Percentiles rank a stretch among this genome's conserved stretches.
These are phyloP conservation scores for Populus hybrid DNA, from an alignment of 441 rosid genomes.

Conservation along the genomic window DNA sequence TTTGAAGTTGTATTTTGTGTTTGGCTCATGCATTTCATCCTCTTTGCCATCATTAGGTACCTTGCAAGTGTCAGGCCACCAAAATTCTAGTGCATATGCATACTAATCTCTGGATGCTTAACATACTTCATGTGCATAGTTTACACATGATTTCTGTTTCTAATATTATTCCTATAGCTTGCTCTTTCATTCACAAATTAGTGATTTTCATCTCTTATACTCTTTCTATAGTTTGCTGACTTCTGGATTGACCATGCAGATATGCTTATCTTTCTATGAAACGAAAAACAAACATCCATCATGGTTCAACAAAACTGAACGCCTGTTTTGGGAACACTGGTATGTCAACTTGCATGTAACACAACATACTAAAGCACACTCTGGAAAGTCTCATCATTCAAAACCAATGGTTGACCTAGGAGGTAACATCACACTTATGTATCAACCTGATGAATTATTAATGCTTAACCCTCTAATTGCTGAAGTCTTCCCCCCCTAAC, in stretches of 20 bases:
- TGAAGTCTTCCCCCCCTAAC: conserved; percentile 2
- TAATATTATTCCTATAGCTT: not conserved
- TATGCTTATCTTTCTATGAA: conserved; percentile 89
- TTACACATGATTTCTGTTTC: not conserved
- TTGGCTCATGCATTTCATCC: not conserved
- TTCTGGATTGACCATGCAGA: conserved; percentile 39
- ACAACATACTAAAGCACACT: conserved; percentile 58
- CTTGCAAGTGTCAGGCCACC: not conserved
- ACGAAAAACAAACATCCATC: conserved; percentile 77
- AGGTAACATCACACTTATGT: conserved; percentile 38
- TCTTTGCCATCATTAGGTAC: not conserved
- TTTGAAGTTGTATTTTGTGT: not conserved
- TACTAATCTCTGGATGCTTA: not conserved
- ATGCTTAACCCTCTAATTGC: not conserved
- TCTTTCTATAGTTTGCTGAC: conserved; percentile 6
- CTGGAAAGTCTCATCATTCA: conserved; percentile 59
- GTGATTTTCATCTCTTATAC: not conserved
- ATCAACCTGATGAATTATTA: not conserved
- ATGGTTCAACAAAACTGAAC: conserved; percentile 83
- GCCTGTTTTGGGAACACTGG: conserved; percentile 88
- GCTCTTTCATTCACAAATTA: not conserved
- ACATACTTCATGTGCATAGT: not conserved
- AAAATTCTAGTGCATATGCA: not conserved
- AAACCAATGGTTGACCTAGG: conserved; percentile 62
- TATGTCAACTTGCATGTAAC: conserved; percentile 76